Evolutionary conservation across 192 early-diverging fungal genomes (phyloP).

Genomic region (Backusella psychrophila): DNA sequence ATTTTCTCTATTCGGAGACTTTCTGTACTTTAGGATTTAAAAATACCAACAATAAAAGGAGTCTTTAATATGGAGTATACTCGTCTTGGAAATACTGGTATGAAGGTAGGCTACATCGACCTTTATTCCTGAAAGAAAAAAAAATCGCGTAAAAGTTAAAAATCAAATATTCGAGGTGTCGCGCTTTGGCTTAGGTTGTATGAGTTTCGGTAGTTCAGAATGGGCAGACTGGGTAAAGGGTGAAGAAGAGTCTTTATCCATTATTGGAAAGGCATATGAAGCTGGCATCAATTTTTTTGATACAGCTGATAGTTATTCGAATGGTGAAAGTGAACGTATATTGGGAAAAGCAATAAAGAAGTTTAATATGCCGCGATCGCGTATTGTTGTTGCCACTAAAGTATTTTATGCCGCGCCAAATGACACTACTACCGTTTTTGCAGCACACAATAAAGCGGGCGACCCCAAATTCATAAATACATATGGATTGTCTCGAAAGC

Average conservation of each 20-base stretch:
- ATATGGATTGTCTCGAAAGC: constrained; percentile 28
- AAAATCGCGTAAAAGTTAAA: not conserved
- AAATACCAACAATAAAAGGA: not conserved
- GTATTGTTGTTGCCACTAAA: constrained; percentile 39
- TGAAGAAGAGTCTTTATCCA: constrained; percentile 34
- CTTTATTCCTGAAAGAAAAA: not conserved
- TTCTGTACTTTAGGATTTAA: not conserved
- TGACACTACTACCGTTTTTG: not conserved
- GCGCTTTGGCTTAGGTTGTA: constrained; percentile 42
- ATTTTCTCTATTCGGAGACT: not conserved
- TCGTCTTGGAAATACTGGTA: constrained; percentile 6
- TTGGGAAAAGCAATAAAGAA: constrained; percentile 36
- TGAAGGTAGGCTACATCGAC: not conserved
- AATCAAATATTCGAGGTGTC: constrained; percentile 17
- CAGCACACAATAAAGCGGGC: not conserved
- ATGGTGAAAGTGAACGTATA: constrained; percentile 31
- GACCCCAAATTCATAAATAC: constrained; percentile 14
- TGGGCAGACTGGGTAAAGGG: constrained; percentile 44
- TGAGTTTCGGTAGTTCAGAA: constrained; percentile 32
- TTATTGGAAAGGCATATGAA: constrained; percentile 36
- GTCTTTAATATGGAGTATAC: not conserved
- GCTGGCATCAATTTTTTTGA: constrained; percentile 36
- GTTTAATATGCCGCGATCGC: constrained; percentile 31
- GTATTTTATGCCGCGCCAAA: constrained; percentile 21
- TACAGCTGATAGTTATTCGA: constrained; percentile 22